These are phyloP conservation scores for Juglanconis juglandina DNA, from an alignment of 2,329 filamentous ascomycete species.

Conservation along the genomic window DNA sequence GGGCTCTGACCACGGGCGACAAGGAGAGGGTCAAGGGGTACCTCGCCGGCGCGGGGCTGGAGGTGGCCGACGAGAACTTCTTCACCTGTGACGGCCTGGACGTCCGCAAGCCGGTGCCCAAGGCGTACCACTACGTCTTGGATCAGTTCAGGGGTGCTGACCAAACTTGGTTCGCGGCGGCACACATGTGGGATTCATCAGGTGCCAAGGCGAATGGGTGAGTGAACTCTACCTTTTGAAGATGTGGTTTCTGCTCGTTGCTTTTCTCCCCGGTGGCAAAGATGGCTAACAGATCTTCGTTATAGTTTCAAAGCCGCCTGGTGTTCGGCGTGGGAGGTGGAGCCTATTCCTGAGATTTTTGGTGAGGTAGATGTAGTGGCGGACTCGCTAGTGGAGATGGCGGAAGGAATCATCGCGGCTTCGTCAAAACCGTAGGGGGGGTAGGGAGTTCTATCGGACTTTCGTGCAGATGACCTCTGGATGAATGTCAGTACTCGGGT, in stretches of 20 bases:
- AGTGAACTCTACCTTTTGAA: slow-evolving; percentile 5
- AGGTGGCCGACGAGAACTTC: slow-evolving; percentile 49
- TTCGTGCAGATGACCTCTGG: no score
- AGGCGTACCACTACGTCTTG: slow-evolving; percentile 42
- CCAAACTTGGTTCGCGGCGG: slow-evolving; percentile 55
- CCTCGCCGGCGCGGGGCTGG: slow-evolving; percentile 44
- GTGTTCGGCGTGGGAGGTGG: slow-evolving; percentile 50
- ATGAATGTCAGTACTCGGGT: no score
- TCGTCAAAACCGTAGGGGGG: slow-evolving; percentile 15
- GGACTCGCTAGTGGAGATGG: slow-evolving; percentile 45
- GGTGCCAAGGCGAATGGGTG: slow-evolving; percentile 46
- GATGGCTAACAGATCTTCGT: neutral
- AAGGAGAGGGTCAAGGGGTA: slow-evolving; percentile 47
- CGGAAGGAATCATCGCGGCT: slow-evolving; percentile 33
- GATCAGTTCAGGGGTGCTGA: slow-evolving; percentile 34
- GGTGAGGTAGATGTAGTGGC: slow-evolving; percentile 49
- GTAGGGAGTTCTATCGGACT: no score
- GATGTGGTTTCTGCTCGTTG: neutral
- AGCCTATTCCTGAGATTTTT: slow-evolving; percentile 48
- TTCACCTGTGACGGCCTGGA: slow-evolving; percentile 47
- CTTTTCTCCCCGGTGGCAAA: neutral
- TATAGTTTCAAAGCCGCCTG: slow-evolving; percentile 48
- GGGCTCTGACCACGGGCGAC: slow-evolving; percentile 53
- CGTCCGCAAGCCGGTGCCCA: slow-evolving; percentile 47
- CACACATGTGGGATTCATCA: slow-evolving; percentile 58